Percentiles rank a stretch among this genome's conserved stretches.
Conservation (phyloP, 331 rosid genomes). For the Dryas integrifolia region DNA sequence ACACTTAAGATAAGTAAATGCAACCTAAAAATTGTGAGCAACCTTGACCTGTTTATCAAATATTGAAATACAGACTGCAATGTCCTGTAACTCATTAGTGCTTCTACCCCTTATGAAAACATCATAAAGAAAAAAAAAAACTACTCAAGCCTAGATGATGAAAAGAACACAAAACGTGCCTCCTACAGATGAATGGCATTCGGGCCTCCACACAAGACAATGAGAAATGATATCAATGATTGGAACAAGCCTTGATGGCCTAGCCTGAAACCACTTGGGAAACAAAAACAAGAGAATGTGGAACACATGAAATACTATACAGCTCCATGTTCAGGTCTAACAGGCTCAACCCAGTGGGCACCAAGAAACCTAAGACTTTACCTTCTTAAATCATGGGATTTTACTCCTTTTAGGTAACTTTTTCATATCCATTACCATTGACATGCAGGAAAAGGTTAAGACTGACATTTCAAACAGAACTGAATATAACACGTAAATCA, state of each 20-base stretch:
- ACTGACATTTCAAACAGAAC: not conserved
- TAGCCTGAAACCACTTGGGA: not conserved
- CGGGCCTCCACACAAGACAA: not conserved
- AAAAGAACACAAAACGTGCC: not conserved
- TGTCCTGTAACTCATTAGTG: not conserved
- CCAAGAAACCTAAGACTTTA: not conserved
- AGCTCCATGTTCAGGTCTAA: not conserved
- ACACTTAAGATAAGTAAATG: not conserved
- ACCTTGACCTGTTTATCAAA: not conserved
- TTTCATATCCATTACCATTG: not conserved
- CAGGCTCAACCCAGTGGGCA: not conserved
- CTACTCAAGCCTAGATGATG: not conserved
- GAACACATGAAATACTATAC: not conserved
- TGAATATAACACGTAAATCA: not conserved
- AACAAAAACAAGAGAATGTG: not conserved
- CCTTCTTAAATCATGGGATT: constrained; percentile 1
- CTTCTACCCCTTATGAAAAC: not conserved
- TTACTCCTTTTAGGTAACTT: not conserved
- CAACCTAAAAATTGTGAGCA: not conserved
- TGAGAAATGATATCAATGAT: not conserved
- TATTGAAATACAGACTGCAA: not conserved
- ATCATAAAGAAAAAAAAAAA: not conserved
- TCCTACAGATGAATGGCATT: not conserved
- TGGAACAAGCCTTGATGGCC: not conserved
- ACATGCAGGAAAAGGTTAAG: not conserved